A percentile compares a stretch with the other conserved stretches of the same genome.
phyloP scores from a whole-genome alignment of 2,329 filamentous ascomycete genomes.

The Fusarium temperatum region DNA sequence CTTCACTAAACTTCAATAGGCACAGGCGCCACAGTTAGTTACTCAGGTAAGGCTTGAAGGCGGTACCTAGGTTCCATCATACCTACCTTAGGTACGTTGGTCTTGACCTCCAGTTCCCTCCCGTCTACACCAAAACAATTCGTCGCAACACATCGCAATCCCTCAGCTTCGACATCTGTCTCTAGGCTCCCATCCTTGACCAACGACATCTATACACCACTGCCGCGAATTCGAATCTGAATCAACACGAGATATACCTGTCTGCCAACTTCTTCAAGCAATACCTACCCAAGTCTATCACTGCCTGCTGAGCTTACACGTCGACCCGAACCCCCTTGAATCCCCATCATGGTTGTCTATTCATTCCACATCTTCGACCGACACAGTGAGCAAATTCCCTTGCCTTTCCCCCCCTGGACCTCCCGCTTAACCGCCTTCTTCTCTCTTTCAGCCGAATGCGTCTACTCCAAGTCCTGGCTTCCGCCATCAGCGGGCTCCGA shows the following conservation, averaged over 20 bases:
- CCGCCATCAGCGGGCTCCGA: constrained; percentile 52
- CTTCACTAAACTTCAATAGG: not conserved
- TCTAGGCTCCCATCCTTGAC: not conserved
- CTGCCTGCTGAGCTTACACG: not conserved
- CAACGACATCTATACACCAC: not conserved
- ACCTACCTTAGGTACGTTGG: not conserved
- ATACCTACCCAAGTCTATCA: not conserved
- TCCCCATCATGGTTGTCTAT: constrained; percentile 83
- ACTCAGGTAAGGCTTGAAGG: not conserved
- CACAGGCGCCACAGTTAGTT: not conserved
- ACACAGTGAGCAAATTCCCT: constrained; percentile 75
- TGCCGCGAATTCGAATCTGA: not conserved
- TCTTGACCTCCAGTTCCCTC: not conserved
- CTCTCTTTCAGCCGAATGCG: constrained; percentile 82
- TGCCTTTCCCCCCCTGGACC: not conserved
- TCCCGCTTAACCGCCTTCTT: constrained; percentile 23
- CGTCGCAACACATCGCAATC: constrained; percentile 4
- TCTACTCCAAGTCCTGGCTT: constrained; percentile 91
- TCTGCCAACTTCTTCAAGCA: not conserved
- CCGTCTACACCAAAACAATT: not conserved
- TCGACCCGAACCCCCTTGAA: constrained; percentile 8
- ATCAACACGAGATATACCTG: not conserved
- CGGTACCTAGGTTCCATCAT: not conserved
- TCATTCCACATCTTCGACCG: constrained; percentile 99
- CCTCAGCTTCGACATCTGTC: not conserved